Conservation (phyloP, 148 eudicot genomes). For the Dysphania ambrosioides region DNA sequence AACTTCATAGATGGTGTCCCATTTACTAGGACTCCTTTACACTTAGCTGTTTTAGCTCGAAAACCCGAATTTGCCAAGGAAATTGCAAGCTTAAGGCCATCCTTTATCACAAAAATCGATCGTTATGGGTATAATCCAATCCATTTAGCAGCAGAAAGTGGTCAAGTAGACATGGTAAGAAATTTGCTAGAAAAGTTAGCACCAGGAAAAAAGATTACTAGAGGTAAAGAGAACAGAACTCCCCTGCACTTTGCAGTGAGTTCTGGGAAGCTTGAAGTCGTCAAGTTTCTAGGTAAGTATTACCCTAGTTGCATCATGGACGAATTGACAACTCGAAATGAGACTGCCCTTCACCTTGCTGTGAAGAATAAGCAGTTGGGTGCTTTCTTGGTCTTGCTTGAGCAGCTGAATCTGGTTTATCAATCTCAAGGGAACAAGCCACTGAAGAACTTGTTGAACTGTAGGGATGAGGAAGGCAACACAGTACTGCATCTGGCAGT, state of each 20-base stretch:
- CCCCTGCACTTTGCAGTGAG: slow-evolving; percentile 20
- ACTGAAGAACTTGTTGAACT: slow-evolving; percentile 3
- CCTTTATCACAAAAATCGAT: slow-evolving; percentile 14
- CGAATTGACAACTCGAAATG: neutral
- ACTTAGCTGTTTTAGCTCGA: slow-evolving; percentile 18
- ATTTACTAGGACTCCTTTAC: slow-evolving; percentile 23
- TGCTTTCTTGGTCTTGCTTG: slow-evolving; percentile 15
- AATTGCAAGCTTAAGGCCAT: slow-evolving; percentile 16
- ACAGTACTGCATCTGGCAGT: slow-evolving; percentile 14
- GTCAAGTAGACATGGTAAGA: slow-evolving; percentile 17
- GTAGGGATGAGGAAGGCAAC: slow-evolving; percentile 17
- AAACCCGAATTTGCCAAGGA: slow-evolving; percentile 23
- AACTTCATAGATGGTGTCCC: slow-evolving; percentile 14
- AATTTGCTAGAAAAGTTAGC: neutral
- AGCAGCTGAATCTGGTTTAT: neutral
- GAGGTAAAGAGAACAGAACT: slow-evolving; percentile 18
- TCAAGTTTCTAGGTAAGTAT: neutral
- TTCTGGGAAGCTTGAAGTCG: slow-evolving; percentile 17
- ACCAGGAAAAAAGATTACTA: neutral
- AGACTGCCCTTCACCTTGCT: slow-evolving; percentile 22
- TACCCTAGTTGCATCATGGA: slow-evolving; percentile 17
- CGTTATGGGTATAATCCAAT: slow-evolving; percentile 17
- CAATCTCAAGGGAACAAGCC: neutral
- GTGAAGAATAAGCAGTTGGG: slow-evolving; percentile 22
- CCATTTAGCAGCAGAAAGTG: slow-evolving; percentile 22